These are phyloP conservation scores for Boletus tomentosulus DNA, from an alignment of 768 basidiomycete species.

Conservation along the genomic window DNA sequence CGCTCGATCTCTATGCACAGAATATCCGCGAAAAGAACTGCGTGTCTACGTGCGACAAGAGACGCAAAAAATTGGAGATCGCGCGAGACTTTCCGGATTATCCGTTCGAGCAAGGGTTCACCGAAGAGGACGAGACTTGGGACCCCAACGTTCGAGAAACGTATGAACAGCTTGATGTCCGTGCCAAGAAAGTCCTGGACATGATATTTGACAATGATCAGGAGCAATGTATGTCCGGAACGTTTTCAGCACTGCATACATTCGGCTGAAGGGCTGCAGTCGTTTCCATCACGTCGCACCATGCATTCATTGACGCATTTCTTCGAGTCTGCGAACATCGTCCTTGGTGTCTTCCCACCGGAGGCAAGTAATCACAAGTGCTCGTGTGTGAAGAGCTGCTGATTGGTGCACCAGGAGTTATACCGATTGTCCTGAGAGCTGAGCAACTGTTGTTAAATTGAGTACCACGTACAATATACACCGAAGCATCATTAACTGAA, in stretches of 20 bases:
- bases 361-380: constrained; percentile 42
- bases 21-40: constrained; percentile 65
- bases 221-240: constrained; percentile 42
- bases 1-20: constrained; percentile 31
- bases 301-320: constrained; percentile 57
- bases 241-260: background rate
- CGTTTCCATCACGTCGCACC: constrained; percentile 65
- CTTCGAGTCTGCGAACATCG: constrained; percentile 45
- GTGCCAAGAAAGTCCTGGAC: constrained; percentile 53
- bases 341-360: constrained; percentile 50
- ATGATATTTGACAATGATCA: constrained; percentile 42
- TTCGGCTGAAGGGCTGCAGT: constrained; percentile 33
- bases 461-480: constrained; percentile 1
- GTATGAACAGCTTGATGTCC: constrained; percentile 37
- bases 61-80: constrained; percentile 49
- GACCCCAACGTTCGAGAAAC: constrained; percentile 51
- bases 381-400: background rate
- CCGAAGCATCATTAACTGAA: background rate
- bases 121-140: constrained; percentile 66
- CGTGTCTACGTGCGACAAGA: constrained; percentile 68
- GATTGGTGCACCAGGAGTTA: constrained; percentile 18
- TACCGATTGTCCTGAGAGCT: constrained; percentile 20
- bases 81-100: constrained; percentile 44
- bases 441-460: constrained; percentile 8
- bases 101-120: constrained; percentile 51